Conservation (phyloP, 1,284 basidiomycete genomes). For the Rhizoctonia solani region DNA sequence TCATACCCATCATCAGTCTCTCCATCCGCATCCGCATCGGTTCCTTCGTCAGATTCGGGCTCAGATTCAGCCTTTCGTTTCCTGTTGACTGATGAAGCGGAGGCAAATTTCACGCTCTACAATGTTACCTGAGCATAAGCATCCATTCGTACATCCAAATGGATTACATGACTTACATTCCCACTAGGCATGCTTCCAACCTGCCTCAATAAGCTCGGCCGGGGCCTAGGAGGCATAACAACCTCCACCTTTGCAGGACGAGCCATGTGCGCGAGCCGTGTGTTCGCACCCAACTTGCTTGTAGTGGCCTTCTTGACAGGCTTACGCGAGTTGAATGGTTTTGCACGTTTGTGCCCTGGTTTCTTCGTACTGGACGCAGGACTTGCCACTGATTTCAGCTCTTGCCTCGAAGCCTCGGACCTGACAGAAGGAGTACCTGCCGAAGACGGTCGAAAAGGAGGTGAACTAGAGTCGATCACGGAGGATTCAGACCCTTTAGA, state of each 20-base stretch:
- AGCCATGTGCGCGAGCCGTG: background rate
- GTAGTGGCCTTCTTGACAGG: background rate
- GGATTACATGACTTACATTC: constrained; percentile 10
- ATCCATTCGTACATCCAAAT: background rate
- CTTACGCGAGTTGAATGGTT: constrained; percentile 5
- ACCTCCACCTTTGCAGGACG: constrained; percentile 20
- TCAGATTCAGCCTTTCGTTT: constrained; percentile 23
- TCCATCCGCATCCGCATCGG: constrained; percentile 13
- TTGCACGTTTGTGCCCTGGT: background rate
- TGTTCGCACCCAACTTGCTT: background rate
- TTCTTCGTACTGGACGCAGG: background rate
- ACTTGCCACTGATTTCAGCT: too few relatives aligned
- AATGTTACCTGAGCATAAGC: background rate
- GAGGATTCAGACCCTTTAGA: too few relatives aligned
- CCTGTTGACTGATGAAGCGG: background rate
- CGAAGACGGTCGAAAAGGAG: too few relatives aligned
- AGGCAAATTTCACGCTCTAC: constrained; percentile 25
- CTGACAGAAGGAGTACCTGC: too few relatives aligned
- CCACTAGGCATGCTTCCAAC: constrained; percentile 20
- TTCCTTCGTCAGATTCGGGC: background rate
- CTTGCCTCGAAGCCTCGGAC: too few relatives aligned
- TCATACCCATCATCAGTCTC: constrained; percentile 14
- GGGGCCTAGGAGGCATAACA: constrained; percentile 2
- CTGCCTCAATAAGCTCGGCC: constrained; percentile 3
- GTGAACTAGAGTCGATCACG: too few relatives aligned